Evolutionary conservation across 2,329 filamentous ascomycete genomes (phyloP), one percentile per base, ranked within the genome.

Genomic region (Colletotrichum somersetense): DNA sequence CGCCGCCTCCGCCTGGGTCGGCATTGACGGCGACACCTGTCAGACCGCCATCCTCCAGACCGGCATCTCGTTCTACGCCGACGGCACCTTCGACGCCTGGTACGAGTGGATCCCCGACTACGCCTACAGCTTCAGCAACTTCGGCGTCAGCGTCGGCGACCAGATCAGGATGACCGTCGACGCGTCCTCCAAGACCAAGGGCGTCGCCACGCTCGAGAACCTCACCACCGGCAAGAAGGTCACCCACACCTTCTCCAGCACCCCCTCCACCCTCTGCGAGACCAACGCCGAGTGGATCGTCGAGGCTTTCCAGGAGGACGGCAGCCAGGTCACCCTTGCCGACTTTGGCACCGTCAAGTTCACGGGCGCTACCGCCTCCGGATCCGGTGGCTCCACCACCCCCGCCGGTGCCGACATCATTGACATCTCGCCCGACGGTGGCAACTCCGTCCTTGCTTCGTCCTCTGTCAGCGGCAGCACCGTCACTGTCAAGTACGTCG

Each of bases 231-330:
- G 88, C 56, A 77, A 87, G 76, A 83, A 76, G 5, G 88, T 87
- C 38, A 84, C 83, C 20, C 85, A 91, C 79, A 83, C 80, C 5
- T 85, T 91, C 78, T 80, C 76, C 52, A 82, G 80, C 64, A 80
- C 87, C 62, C 77, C 77, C 2, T 79, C 78, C n/a, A 73, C 76
- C 20, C 83, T 90, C 18, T 87, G 85, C 76, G 83, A 88, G 76
- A 85, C 85, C 75, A 89, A 89, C 73, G 89, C 88, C 14, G 89
- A 91, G 77, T 91, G 89, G 88, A 90, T 91, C 75, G 88, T 91
- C 18, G 89, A 91, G 80, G 79, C 78, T n/a, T 81, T 80, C 71
- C 73, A 77, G 62, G 64, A 72, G 1, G 75, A 72, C 56, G 74
- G 74, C 64, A 67, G 68, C 38, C 72, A 75, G 44, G 79, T 81